Evolutionary conservation across 2,329 filamentous ascomycete genomes (phyloP), one percentile per base, ranked within the genome.

Genomic region (Penicillium oxalicum): DNA sequence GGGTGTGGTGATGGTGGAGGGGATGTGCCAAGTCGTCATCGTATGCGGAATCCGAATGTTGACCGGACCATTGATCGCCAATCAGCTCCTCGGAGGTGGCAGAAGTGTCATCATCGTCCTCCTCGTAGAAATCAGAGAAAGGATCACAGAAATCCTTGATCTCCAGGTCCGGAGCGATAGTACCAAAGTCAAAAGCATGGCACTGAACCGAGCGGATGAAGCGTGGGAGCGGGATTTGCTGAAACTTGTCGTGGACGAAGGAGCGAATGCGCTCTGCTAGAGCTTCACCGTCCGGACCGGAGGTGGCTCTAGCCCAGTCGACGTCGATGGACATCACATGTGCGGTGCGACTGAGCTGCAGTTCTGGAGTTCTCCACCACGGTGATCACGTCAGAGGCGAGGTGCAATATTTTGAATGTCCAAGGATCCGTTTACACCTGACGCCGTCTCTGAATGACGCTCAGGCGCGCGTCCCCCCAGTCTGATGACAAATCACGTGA

Each of bases 141-240:
- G 93, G 93, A 66, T 98, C 91, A 60, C 91, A 94, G 52, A 98
- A 91, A 68, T 97, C 93, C 71, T 96, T 97, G 62, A 98, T 84
- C 65, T 94, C 89, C 37, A 98, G 80, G 59, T 87, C 81, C 1
- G 93, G 93, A 35, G 87, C 78, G 43, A 91, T 83, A 27, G 77
- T 82, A 41, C 93, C 93, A 67, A 98, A 96, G 55, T 91, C 85
- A 71, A 98, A 98, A 52, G 88, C 85, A 67, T 96, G 91, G 36
- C 96, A 91, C 47, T 89, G 86, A 60, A 98, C 93, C 26, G 90
- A 93, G 64, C 93, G 91, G 71, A 98, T 96, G 78, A 98, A 96
- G 63, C 90, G 87, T 50, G 93, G 93, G 40, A 98, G 79, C 26
- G 86, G 81, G 55, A 97, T 85, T 52, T 89, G 83, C 72, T 98